Conservation (phyloP, 1,284 basidiomycete species). For the Ceratobasidium papillatum region DNA sequence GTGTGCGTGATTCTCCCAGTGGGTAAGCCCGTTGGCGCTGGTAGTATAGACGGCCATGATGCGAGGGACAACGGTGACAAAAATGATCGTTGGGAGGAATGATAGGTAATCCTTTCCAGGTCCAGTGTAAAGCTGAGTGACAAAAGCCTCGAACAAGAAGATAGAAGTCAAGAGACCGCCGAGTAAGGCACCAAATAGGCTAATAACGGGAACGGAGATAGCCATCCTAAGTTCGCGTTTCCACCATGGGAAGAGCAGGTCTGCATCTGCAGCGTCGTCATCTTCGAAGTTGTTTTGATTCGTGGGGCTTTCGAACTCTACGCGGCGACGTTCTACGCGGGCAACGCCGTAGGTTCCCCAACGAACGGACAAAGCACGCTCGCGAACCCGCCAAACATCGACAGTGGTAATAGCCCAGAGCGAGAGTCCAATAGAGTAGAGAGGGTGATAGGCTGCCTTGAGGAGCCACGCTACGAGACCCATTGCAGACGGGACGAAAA, state of each 20-base stretch:
- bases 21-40: constrained; percentile 75
- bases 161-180: constrained; percentile 76
- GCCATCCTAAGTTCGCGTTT: constrained; percentile 78
- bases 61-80: constrained; percentile 83
- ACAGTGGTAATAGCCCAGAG: constrained; percentile 87
- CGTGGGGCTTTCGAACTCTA: constrained; percentile 61
- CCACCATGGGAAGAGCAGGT: constrained; percentile 68
- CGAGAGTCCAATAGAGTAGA: constrained; percentile 79
- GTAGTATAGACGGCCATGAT: constrained; percentile 81
- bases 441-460: constrained; percentile 73
- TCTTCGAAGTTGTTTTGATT: constrained; percentile 50
- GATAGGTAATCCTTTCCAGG: constrained; percentile 80
- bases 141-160: constrained; percentile 89
- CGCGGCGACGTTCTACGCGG: constrained; percentile 78
- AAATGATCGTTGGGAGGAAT: constrained; percentile 85
- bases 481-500: constrained; percentile 71
- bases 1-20: constrained; percentile 92
- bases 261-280: constrained; percentile 43
- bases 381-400: constrained; percentile 87
- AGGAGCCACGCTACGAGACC: constrained; percentile 71
- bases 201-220: constrained; percentile 79
- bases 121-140: constrained; percentile 85
- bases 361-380: constrained; percentile 78
- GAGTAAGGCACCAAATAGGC: constrained; percentile 77
- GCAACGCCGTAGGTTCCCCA: constrained; percentile 83